These are phyloP conservation scores for Apiospora pterosperma DNA, from an alignment of 2,329 filamentous ascomycete genomes.

Conservation along the genomic window DNA sequence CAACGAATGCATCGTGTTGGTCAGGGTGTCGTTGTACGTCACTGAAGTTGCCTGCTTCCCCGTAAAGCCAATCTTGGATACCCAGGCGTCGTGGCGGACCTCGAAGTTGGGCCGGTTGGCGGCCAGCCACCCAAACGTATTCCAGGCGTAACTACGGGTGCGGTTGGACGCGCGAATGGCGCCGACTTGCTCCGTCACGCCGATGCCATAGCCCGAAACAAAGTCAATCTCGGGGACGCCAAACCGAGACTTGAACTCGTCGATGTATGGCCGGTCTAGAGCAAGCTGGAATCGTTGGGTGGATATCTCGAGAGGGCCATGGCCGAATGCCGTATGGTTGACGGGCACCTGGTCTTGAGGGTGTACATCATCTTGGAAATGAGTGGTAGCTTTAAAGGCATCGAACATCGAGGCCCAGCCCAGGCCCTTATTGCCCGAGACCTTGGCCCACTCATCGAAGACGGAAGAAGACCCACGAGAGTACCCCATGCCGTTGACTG, in stretches of 20 bases:
- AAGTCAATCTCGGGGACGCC: conserved; percentile 9
- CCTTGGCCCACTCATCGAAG: conserved; percentile 12
- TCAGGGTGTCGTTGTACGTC: conserved; percentile 26
- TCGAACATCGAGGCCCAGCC: conserved; percentile 1
- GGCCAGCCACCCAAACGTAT: conserved; percentile 12
- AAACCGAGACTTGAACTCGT: neutral
- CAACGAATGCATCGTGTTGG: conserved; percentile 27
- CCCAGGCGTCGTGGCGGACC: conserved; percentile 23
- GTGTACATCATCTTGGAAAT: neutral
- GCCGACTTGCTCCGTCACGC: conserved; percentile 9
- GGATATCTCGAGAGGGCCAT: neutral
- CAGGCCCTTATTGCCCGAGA: conserved; percentile 6
- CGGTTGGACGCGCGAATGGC: conserved; percentile 10
- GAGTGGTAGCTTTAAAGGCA: neutral
- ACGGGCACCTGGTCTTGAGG: neutral
- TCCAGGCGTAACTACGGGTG: conserved; percentile 15
- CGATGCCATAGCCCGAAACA: conserved; percentile 15
- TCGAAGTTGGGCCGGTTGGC: conserved; percentile 10
- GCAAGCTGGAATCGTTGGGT: neutral
- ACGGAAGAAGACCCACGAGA: conserved; percentile 10
- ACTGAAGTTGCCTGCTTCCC: conserved; percentile 31
- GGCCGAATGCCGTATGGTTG: neutral
- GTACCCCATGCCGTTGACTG: conserved; percentile 28
- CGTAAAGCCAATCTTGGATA: conserved; percentile 30
- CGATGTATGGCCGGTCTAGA: neutral